Evolutionary conservation across 352 stramenopile species (phyloP).

Genomic region (Phytophthora litchii): DNA sequence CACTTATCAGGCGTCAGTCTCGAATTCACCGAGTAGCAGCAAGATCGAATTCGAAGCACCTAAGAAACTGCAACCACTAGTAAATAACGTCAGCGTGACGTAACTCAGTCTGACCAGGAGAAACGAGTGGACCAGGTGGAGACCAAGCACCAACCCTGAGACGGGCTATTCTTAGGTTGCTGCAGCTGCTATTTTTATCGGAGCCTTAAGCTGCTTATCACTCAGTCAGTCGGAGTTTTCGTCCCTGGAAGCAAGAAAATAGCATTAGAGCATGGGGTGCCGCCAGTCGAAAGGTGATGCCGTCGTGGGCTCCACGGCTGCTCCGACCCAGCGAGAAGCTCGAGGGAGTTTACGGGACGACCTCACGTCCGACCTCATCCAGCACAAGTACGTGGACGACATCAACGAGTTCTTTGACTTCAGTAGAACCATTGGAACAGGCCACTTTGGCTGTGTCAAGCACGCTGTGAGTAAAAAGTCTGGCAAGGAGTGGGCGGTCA

Average conservation of each 20-base stretch:
- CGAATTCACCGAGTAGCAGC: constrained; percentile 7
- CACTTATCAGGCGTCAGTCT: constrained; percentile 6
- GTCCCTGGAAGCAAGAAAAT: not conserved
- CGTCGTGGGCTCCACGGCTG: constrained; percentile 47
- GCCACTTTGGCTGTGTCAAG: constrained; percentile 78
- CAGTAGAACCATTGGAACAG: constrained; percentile 63
- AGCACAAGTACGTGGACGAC: constrained; percentile 76
- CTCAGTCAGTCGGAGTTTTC: constrained; percentile 23
- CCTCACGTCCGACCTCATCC: constrained; percentile 74
- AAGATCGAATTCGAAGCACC: not conserved
- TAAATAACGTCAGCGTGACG: no score
- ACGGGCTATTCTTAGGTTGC: constrained; percentile 18
- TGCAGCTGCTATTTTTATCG: constrained; percentile 20
- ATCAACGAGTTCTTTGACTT: constrained; percentile 74
- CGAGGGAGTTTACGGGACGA: constrained; percentile 60
- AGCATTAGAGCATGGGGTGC: constrained; percentile 55
- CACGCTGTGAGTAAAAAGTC: constrained; percentile 61
- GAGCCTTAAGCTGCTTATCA: not conserved
- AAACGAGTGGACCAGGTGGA: not conserved
- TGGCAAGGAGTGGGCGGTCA: constrained; percentile 80
- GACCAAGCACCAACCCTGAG: constrained; percentile 3
- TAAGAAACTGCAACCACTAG: no score
- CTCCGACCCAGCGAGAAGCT: constrained; percentile 9
- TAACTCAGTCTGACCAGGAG: not conserved
- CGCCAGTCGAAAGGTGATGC: constrained; percentile 54